Evolutionary conservation across 2,329 filamentous ascomycete genomes (phyloP).

Genomic region (Lasiodiplodia citricola): DNA sequence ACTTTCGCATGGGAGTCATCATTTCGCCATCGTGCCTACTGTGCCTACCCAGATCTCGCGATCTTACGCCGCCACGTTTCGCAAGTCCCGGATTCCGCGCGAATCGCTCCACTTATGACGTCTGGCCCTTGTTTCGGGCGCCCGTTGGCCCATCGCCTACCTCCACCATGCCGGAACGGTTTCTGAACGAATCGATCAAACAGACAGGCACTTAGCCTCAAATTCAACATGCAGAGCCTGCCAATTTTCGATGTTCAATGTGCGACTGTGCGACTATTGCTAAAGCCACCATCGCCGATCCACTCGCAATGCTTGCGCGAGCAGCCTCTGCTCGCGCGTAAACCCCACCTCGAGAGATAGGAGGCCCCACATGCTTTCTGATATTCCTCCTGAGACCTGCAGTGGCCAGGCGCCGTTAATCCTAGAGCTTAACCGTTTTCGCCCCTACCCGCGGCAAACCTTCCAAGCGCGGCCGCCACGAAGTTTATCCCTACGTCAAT

Average conservation of each 20-base stretch:
- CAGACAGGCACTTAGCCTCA: neutral
- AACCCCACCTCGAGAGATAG: neutral
- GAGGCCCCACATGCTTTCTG: conserved; percentile 2
- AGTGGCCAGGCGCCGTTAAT: neutral
- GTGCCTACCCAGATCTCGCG: neutral
- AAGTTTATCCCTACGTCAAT: conserved; percentile 11
- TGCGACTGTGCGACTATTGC: neutral
- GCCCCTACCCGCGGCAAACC: neutral
- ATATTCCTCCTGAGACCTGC: neutral
- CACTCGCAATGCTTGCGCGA: neutral
- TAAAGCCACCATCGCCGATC: neutral
- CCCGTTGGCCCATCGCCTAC: neutral
- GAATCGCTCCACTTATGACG: conserved; percentile 5
- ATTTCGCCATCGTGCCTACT: neutral
- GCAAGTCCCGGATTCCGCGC: neutral
- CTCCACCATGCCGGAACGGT: neutral
- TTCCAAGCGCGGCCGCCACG: neutral
- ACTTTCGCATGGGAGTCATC: neutral
- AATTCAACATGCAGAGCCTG: neutral
- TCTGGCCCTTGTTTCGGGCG: neutral
- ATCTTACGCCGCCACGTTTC: conserved; percentile 1
- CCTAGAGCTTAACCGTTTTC: neutral
- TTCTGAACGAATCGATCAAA: neutral
- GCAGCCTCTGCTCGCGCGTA: neutral
- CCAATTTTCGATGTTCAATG: neutral